Base-by-base conservation (phyloP, 176 grass and related monocot genomes). In the Poa pratensis region DNA sequence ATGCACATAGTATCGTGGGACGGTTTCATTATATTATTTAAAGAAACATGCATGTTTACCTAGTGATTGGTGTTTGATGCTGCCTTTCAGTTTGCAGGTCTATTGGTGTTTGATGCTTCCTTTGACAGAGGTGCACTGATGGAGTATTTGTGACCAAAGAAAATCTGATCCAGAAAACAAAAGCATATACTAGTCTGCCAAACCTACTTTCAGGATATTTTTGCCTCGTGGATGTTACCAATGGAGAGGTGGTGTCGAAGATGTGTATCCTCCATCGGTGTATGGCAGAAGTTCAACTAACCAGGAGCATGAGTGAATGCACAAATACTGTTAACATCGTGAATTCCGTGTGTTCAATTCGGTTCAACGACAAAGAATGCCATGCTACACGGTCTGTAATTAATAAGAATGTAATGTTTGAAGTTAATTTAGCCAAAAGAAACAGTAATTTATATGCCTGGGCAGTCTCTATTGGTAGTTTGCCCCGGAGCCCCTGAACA, bases 81-180 rank as follows among this genome's bases (percentile, higher is more conserved):
- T 32, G 37, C 51, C 57, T 51, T 75, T 51, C 42, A 24, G 19
- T 15, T 75, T 84, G 46, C 82, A 84, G 55, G 71, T 19, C 0
- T 48, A 28, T 43, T 22, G 35, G 17, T 34, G 55, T 61, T 6
- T 6, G 5, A 35, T 35, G 54, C 55, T 61, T 62, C 42, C 35
- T 50, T 49, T n/a, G 7, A 61, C 26, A 18, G 7, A 22, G 13
- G 30, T 46, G 23, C n/a, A 5, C 18, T 74, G 13, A 74, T 73
- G 69, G 17, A 83, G 37, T 22, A 83, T 60, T 51, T 7, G 69
- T 4, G 16, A 75, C 12, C 5, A 74, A 58, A 72, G n/a, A 20
- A 72, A 45, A 59, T 59, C 34, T 72, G 34, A 55, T 58, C 22
- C 26, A 14, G 15, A 55, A 58, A 67, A 82, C 18, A 50, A 79